Conservation (phyloP, 2,329 filamentous ascomycete genomes). For the Fonsecaea monophora region DNA sequence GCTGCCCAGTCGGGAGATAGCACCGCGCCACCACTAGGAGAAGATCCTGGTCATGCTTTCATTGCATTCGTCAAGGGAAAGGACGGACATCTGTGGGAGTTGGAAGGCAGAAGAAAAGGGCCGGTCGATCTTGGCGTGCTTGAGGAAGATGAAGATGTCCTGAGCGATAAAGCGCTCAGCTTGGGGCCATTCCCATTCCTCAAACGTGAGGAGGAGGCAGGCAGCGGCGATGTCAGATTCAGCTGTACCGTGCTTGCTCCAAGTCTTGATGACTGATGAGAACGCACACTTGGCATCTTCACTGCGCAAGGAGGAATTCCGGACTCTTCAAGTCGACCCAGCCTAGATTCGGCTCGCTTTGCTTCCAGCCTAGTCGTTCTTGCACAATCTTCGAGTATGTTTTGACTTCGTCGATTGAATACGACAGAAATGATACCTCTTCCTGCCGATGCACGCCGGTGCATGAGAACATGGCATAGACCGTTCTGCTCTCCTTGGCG, state of each 20-base stretch:
- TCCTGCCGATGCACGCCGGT: constrained; percentile 49
- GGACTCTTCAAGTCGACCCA: constrained; percentile 52
- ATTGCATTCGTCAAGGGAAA: constrained; percentile 46
- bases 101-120: constrained; percentile 45
- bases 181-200: constrained; percentile 42
- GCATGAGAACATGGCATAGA: constrained; percentile 52
- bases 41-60: constrained; percentile 41
- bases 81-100: constrained; percentile 46
- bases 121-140: constrained; percentile 44
- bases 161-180: constrained; percentile 43
- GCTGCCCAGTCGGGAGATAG: constrained; percentile 41
- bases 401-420: constrained; percentile 50
- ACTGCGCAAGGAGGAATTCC: constrained; percentile 42
- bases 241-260: constrained; percentile 38
- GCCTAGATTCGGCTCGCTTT: constrained; percentile 50
- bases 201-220: constrained; percentile 36
- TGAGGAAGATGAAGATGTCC: constrained; percentile 43
- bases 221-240: constrained; percentile 31
- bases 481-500: constrained; percentile 41
- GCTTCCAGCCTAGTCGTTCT: constrained; percentile 50
- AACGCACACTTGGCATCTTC: constrained; percentile 4
- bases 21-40: constrained; percentile 37
- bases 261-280: constrained; percentile 22
- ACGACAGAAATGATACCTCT: constrained; percentile 48
- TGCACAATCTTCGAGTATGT: constrained; percentile 48